Base-by-base conservation (phyloP, 1,139 yeast species). In the Hansenula lynferdii region DNA sequence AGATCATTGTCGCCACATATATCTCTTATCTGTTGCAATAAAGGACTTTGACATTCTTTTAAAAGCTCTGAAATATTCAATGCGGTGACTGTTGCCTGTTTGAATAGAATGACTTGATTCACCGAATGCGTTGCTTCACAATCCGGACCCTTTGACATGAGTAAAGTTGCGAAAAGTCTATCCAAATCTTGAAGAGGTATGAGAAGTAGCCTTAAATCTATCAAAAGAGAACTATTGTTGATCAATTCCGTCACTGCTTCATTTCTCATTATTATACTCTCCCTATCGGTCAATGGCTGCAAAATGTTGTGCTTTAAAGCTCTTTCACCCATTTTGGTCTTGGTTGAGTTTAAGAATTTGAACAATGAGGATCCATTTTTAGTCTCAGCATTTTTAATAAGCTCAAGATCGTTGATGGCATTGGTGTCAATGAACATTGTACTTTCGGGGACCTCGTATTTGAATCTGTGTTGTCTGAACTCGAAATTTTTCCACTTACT, bases 251-350 rank as follows among this genome's bases (percentile, higher is more conserved):
- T 47, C 0, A 69, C 66, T 0, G 71, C 56, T 6, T 59, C 57
- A 11, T 59, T 47, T 28, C 76, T 56, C 35, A 60, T 48, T 14
- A 50, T 38, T 2, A 71, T 58, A 23, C 67, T 58, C 1, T 46
- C 45, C 19, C 43, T 45, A 42, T 66, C 65, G 0, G 72, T 67
- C 19, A 71, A 50, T 0, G 77, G 77, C 40, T 71, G 78, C 15
- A 71, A 45, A 5, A 71, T 59, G 37, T 62, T 66, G 18, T 59
- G 63, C 42, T 63, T 58, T 31, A 72, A 49, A 14, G 64, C 44
- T 36, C 76, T 47, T 16, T 54, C 57, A 1, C 77, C 77, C 75
- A 71, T 71, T 37, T 64, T 66, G 0, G 77, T 70, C 0, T 53
- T 45, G 2, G 75, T 69, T 2, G 48, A 44, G 42, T 70, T 62